Percentiles rank a stretch among this genome's conserved stretches.
phyloP scores from a whole-genome alignment of 108 stramenopile species.

The Discostella pseudostelligera region DNA sequence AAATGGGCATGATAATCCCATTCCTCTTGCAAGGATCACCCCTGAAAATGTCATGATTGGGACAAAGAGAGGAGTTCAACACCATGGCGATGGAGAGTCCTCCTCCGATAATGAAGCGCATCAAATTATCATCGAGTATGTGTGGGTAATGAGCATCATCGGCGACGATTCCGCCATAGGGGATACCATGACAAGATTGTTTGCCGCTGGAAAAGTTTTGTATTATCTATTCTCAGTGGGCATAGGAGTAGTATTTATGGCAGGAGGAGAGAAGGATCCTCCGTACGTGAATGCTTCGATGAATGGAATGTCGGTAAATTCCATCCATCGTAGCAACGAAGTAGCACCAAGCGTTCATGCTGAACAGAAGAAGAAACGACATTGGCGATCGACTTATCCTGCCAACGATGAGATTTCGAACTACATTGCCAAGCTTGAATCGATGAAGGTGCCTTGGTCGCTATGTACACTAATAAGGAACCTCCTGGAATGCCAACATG shows the following conservation, averaged over 20 bases:
- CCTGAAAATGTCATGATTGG: constrained; percentile 8
- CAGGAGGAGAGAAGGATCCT: too few species aligned
- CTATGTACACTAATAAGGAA: constrained; percentile 5
- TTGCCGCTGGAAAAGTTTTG: constrained; percentile 15
- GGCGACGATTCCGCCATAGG: background rate
- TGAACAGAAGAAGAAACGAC: background rate
- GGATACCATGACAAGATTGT: constrained; percentile 3
- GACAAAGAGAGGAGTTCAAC: background rate
- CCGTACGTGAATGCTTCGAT: too few species aligned
- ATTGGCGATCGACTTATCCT: background rate
- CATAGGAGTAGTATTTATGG: too few species aligned
- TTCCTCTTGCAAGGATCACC: constrained; percentile 23
- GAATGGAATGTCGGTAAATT: background rate
- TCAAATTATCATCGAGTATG: background rate
- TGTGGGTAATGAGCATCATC: background rate
- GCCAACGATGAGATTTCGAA: background rate
- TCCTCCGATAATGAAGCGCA: too few species aligned
- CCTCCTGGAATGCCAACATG: constrained; percentile 25
- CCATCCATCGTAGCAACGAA: too few species aligned
- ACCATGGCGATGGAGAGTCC: too few species aligned
- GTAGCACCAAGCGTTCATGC: too few species aligned
- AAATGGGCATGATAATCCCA: background rate
- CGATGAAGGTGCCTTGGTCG: constrained; percentile 9
- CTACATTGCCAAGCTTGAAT: constrained; percentile 6
- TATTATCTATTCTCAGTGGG: constrained; percentile 8